Evolutionary conservation across 1,139 yeast species (phyloP), one percentile per base, ranked within the genome.

Genomic region (Hemisphaericaspora subhashii): DNA sequence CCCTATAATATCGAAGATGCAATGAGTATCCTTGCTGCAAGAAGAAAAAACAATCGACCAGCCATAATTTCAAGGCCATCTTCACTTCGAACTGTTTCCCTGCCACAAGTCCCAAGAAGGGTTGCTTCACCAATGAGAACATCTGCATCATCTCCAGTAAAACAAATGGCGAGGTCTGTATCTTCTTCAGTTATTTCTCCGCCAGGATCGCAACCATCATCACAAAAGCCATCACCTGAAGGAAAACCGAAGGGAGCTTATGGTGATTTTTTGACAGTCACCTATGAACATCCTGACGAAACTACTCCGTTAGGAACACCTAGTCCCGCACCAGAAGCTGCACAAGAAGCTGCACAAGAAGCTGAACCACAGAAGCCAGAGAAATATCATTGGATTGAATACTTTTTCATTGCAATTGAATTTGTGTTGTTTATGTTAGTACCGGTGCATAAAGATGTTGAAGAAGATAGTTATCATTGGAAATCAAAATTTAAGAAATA

Each of bases 1-100:
- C 55, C 58, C 1, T 53, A 52, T 33, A 58, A 54, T 37, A 51
- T 59, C 4, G 66, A 60, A 37, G 66, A 61, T 39, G 64, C 62
- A 0, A 45, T 62, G 34, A 48, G 51, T 29, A 50, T 59, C 3
- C 44, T 61, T n/a, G 48, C 61, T 1, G 48, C 45, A 29, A 58
- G 53, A 18, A 58, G 52, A 13, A 22, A 28, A 10, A 33, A 36
- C 18, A 39, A 38, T 42, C 44, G 47, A 23, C 31, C 47, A 7
- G 17, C 5, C 4, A 14, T 29, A 3, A n/a, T 8, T 4, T 43
- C 48, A 24, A 40, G 41, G 32, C 29, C 41, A 3, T 11, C 23
- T 18, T 29, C 32, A 18, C 10, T 29, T 2, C 18, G 32, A 17
- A 4, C 32, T 5, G 23, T 18, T 8, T 29, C 32, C 3, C 32